Percentiles rank a stretch among this genome's conserved stretches.
Conservation (phyloP, 1,284 basidiomycete genomes). For the Malassezia japonica region DNA sequence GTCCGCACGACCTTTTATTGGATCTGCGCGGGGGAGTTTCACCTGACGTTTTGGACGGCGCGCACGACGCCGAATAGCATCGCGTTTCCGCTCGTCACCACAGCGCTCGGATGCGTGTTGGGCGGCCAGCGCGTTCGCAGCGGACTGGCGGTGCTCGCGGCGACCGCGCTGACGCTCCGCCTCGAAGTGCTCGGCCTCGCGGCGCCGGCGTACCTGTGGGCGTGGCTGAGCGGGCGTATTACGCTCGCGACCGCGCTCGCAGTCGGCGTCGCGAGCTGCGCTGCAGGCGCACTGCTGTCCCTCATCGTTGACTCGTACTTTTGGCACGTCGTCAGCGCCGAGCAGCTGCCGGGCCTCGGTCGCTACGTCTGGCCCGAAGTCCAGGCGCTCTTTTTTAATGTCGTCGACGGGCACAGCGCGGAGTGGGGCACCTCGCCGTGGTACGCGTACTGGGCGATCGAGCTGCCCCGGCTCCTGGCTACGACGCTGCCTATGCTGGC, state of each 20-base stretch:
- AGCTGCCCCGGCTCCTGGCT: constrained; percentile 69
- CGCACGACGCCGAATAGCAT: constrained; percentile 90
- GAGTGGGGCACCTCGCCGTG: constrained; percentile 82
- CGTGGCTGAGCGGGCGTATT: constrained; percentile 12
- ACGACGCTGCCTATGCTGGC: constrained; percentile 57
- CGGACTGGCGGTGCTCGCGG: constrained; percentile 55
- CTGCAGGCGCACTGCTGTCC: constrained; percentile 2
- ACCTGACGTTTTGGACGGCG: constrained; percentile 83
- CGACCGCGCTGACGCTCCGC: constrained; percentile 65
- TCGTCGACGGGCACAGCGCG: constrained; percentile 70
- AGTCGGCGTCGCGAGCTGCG: constrained; percentile 8
- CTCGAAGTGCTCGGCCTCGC: constrained; percentile 59
- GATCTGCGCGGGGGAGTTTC: constrained; percentile 72
- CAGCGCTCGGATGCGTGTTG: constrained; percentile 53
- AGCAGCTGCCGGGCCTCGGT: constrained; percentile 45
- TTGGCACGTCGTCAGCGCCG: constrained; percentile 55
- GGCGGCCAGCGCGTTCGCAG: constrained; percentile 22
- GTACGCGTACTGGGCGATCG: constrained; percentile 61
- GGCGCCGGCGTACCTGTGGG: constrained; percentile 26
- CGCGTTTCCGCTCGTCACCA: constrained; percentile 65
- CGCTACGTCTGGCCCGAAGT: constrained; percentile 72
- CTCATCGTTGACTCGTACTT: constrained; percentile 71
- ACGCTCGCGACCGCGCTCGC: neutral
- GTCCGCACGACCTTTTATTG: constrained; percentile 52
- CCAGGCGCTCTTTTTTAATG: constrained; percentile 71